These are phyloP conservation scores for Lecanosticta acicola DNA, from an alignment of 2,329 filamentous ascomycete genomes.

Conservation along the genomic window DNA sequence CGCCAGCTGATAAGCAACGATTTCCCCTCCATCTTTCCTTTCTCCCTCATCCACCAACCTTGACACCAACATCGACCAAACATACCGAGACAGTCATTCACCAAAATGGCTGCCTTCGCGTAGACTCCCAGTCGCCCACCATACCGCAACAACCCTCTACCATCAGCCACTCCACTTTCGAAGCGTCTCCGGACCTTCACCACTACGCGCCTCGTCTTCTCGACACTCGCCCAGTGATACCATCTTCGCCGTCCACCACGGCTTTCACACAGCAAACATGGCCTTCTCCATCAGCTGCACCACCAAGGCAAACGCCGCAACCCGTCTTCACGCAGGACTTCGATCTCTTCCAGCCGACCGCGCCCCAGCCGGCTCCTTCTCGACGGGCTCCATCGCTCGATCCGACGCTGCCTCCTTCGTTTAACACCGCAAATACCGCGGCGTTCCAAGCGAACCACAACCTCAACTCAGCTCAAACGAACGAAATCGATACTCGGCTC, in stretches of 20 bases:
- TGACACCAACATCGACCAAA: constrained; percentile 16
- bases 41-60: constrained; percentile 12
- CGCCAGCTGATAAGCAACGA: neutral
- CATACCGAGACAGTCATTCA: constrained; percentile 22
- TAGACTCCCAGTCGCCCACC: constrained; percentile 28
- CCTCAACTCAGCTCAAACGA: constrained; percentile 22
- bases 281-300: constrained; percentile 58
- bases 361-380: constrained; percentile 35
- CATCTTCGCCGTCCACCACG: constrained; percentile 75
- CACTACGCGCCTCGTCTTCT: constrained; percentile 26
- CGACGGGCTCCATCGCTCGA: constrained; percentile 49
- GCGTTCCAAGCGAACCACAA: constrained; percentile 65
- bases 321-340: constrained; percentile 60
- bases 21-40: constrained; percentile 4
- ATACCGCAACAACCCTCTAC: constrained; percentile 23
- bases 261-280: constrained; percentile 69
- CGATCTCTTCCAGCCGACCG: constrained; percentile 61
- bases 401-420: constrained; percentile 53
- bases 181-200: constrained; percentile 33
- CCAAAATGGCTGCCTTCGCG: constrained; percentile 32
- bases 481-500: constrained; percentile 17
- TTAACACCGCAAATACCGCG: constrained; percentile 41
- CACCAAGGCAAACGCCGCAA: constrained; percentile 45
- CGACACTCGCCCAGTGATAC: constrained; percentile 53
- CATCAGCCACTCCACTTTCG: constrained; percentile 21